Percentiles rank a stretch among this genome's conserved stretches.
Evolutionary conservation across 1,139 yeast species (phyloP).

Genomic region (Candida buenavistaensis): DNA sequence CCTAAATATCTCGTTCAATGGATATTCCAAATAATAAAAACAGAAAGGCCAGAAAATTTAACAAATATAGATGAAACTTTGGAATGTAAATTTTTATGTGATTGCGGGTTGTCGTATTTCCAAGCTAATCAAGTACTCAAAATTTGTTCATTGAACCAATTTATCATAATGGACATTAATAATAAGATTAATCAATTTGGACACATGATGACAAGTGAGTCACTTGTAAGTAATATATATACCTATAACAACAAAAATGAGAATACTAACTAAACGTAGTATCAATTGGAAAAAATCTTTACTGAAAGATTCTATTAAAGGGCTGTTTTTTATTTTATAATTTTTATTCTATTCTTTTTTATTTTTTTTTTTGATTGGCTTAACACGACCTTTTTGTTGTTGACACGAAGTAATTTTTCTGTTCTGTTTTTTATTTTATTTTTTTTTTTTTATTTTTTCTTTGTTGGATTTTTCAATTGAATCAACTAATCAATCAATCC

Average conservation of each 20-base stretch:
- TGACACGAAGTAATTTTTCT: conserved; percentile 8
- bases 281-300: conserved; percentile 9
- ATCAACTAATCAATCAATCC: conserved; percentile 3
- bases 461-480: conserved; percentile 3
- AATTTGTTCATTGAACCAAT: conserved; percentile 6
- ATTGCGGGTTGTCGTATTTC: conserved; percentile 14
- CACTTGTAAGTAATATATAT: conserved; percentile 7
- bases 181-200: conserved; percentile 8
- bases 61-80: neutral
- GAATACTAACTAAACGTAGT: conserved; percentile 9
- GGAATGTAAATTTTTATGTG: conserved; percentile 8
- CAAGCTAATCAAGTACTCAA: conserved; percentile 10
- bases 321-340: no score
- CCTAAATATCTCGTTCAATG: conserved; percentile 5
- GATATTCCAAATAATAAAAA: conserved; percentile 8
- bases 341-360: no score
- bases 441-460: conserved; percentile 1
- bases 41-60: conserved; percentile 9
- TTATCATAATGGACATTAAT: conserved; percentile 5
- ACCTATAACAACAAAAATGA: neutral
- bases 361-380: no score
- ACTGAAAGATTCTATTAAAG: neutral
- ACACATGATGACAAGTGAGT: conserved; percentile 6
- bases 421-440: conserved; percentile 1
- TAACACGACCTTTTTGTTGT: conserved; percentile 10